Percentiles rank a stretch among this genome's conserved stretches.
phyloP scores from a whole-genome alignment of 1,139 yeast species.

The Dujonia santamariae region DNA sequence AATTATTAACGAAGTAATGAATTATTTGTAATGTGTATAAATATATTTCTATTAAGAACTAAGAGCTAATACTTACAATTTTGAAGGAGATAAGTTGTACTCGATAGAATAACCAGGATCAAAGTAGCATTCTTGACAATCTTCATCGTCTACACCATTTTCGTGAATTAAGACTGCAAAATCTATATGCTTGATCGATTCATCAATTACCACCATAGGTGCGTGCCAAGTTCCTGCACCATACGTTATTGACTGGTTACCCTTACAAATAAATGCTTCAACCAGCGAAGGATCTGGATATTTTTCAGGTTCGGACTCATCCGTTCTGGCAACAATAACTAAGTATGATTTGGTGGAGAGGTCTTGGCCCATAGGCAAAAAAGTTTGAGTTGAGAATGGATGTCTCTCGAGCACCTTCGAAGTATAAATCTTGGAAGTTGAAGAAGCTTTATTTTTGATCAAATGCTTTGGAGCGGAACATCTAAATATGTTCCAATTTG shows the following conservation, averaged over 20 bases:
- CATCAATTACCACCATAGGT: conserved; percentile 81
- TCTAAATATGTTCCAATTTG: conserved; percentile 82
- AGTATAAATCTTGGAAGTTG: conserved; percentile 34
- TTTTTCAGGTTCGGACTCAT: conserved; percentile 26
- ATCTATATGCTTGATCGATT: conserved; percentile 52
- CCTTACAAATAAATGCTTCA: conserved; percentile 71
- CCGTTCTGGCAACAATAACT: conserved; percentile 75
- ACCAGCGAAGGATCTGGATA: conserved; percentile 61
- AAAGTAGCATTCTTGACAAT: conserved; percentile 76
- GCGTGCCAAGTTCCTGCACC: conserved; percentile 78
- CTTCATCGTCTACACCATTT: conserved; percentile 74
- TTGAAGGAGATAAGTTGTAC: conserved; percentile 16
- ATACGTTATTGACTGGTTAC: conserved; percentile 87
- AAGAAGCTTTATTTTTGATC: conserved; percentile 24
- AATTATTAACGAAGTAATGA: conserved; percentile 35
- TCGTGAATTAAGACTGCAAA: conserved; percentile 87
- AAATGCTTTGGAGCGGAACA: conserved; percentile 73
- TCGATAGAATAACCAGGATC: conserved; percentile 54
- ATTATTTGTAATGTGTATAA: conserved; percentile 23
- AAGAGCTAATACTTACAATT: not conserved
- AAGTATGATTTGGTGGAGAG: conserved; percentile 53
- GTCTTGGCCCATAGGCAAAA: conserved; percentile 79
- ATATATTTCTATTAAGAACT: too few relatives aligned
- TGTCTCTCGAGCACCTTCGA: conserved; percentile 84
- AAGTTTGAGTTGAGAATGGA: conserved; percentile 88